Base-by-base conservation (phyloP, 1,284 basidiomycete species). In the Cutaneotrichosporon cutaneum region DNA sequence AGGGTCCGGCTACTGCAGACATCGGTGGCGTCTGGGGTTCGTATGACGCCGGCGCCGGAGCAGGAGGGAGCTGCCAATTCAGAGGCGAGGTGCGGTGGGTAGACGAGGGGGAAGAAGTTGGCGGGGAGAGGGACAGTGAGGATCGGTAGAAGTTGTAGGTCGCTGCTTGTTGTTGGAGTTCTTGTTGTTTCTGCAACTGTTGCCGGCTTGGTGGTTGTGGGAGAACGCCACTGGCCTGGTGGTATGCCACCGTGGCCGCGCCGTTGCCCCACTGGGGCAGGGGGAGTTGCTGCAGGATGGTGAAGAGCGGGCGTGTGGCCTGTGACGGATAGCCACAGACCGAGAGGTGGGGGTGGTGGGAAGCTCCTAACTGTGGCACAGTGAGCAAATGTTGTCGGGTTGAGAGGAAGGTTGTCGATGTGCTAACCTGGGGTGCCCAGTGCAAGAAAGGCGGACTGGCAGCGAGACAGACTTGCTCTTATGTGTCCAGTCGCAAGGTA, bases 261-360 rank as follows among this genome's bases (percentile, higher is more conserved):
- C 54, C 54, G 16, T 36, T 36, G 64, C 64, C 64, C 64, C 64
- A 66, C 39, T 61, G 64, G 61, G 64, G 61, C 59, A 47, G 64
- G 14, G 60, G 54, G 56, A 54, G 61, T 33, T 45, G 54, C 51
- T 66, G 64, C 64, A 66, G 61, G 64, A 63, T 51, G 48, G 27
- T 51, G 48, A 32, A 39, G 61, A 59, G 35, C 27, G 33, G 32
- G 47, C 13, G 39, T 14, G 7, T 42, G 64, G 60, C 55, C 64
- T 59, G 64, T 58, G 59, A 53, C 53, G 50, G 11, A 54, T 26
- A 53, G 59, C 61, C 64, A 66, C 64, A 66, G 64, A 66, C 58
- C 57, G 24, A 11, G 48, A 30, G 10, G 26, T 13, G 26, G 27
- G 18, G 18, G 48, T 27, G 14, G 24, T 27, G 47, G 48, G 16